Base-by-base conservation (phyloP, 345 rosid genomes). In the Kandelia obovata region DNA sequence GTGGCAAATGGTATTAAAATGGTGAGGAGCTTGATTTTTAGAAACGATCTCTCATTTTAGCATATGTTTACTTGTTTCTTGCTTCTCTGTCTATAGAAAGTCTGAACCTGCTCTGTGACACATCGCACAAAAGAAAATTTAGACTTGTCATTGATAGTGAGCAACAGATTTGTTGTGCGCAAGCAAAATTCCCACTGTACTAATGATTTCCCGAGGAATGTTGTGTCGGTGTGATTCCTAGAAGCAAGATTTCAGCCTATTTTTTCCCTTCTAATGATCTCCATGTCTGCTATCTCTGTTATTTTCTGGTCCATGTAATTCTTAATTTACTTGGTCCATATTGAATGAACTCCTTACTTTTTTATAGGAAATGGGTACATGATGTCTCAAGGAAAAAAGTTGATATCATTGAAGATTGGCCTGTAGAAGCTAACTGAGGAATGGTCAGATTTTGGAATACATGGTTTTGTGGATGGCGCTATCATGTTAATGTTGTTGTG, bases 1-100 rank as follows among this genome's bases (percentile, higher is more conserved):
- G 63, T 86, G 65, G 80, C 73, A 32, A 79, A 62, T 62, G 57
- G 34, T 66, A 73, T 84, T 74, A 80, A 90, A 86, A 74, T 82
- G 94, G 99, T 95, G 83, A 78, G 81, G 6, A n/a, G 23, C 30
- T 53, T 61, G 2, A 21, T 31, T 19, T 58, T 53, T 49, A n/a
- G 13, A 43, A 34, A 27, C 43, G 23, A 8, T 43, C 55, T 34
- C 39, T 11, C 17, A 32, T 53, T 37, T n/a, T 43, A 27, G 23
- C 10, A 28, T 26, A 28, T 69, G 49, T 30, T 60, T 51, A 60
- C 32, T 62, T 53, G 28, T 16, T 9, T 19, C 28, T 28, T 7
- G 37, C 9, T 34, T 49, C 34, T 46, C n/a, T 23, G 43, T 11
- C 32, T 60, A 9, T 53, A 53, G 43, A 27, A 34, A 17, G 53